phyloP scores from a whole-genome alignment of 768 basidiomycete genomes.

The Termitomyces sp. region DNA sequence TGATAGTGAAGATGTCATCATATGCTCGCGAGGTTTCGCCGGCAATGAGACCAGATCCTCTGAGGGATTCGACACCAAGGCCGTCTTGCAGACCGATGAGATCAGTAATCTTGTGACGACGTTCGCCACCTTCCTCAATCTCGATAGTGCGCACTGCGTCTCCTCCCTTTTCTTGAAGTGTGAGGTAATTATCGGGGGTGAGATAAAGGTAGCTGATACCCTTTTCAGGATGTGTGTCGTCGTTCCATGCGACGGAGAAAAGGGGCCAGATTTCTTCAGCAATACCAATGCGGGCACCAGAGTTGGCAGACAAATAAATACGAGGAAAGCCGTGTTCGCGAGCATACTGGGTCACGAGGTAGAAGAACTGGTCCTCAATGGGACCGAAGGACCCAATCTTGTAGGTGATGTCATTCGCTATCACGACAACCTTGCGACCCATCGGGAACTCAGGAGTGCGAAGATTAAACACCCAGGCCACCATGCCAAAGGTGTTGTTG shows the following conservation, averaged over 20 bases:
- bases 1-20: constrained; percentile 99
- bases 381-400: constrained; percentile 99
- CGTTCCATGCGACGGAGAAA: constrained; percentile 92
- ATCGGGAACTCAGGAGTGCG: constrained; percentile 87
- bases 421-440: constrained; percentile 82
- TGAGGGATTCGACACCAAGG: constrained; percentile 92
- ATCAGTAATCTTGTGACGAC: constrained; percentile 90
- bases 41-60: constrained; percentile 95
- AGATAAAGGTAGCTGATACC: constrained; percentile 96
- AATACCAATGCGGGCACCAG: constrained; percentile 93
- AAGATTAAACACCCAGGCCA: constrained; percentile 94
- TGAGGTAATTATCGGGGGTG: constrained; percentile 85
- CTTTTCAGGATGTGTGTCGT: constrained; percentile 79
- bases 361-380: constrained; percentile 94
- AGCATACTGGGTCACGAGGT: constrained; percentile 89
- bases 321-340: constrained; percentile 85
- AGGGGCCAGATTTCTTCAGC: constrained; percentile 87
- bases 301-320: constrained; percentile 98
- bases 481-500: constrained; percentile 95
- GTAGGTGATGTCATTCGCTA: constrained; percentile 98
- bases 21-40: constrained; percentile 98
- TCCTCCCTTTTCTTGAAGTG: constrained; percentile 81
- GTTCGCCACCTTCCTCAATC: constrained; percentile 81
- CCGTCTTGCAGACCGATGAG: constrained; percentile 98
- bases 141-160: constrained; percentile 77